A percentile compares a stretch with the other conserved stretches of the same genome.
Evolutionary conservation across 2,329 filamentous ascomycete species (phyloP).

Genomic region (Parastagonospora nodorum): DNA sequence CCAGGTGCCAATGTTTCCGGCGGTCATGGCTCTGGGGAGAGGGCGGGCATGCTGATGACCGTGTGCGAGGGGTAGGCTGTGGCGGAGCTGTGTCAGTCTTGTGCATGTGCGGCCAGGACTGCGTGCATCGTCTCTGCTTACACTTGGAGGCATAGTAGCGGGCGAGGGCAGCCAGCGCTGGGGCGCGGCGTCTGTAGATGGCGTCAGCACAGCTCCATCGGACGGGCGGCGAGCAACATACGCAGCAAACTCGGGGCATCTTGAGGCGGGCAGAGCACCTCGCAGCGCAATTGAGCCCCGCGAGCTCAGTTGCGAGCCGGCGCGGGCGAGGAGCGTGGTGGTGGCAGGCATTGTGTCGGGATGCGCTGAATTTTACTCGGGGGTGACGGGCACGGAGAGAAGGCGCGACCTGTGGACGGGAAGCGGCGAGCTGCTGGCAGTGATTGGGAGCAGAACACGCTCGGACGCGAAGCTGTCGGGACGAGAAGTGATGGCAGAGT

Average conservation of each 20-base stretch:
- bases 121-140: conserved; percentile 45
- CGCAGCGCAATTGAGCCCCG: conserved; percentile 50
- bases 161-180: conserved; percentile 64
- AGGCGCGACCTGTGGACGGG: conserved; percentile 15
- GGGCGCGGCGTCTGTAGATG: conserved; percentile 48
- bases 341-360: conserved; percentile 60
- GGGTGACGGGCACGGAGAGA: conserved; percentile 13
- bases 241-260: conserved; percentile 35
- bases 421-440: conserved; percentile 24
- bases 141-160: conserved; percentile 73
- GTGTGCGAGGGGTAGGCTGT: conserved; percentile 94
- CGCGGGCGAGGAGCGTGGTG: conserved; percentile 52
- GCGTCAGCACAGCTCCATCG: conserved; percentile 30
- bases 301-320: conserved; percentile 51
- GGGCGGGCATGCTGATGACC: conserved; percentile 94
- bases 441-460: conserved; percentile 23
- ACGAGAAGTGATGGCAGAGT: conserved; percentile 26
- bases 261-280: conserved; percentile 51
- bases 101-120: background rate
- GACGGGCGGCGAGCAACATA: conserved; percentile 21
- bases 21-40: conserved; percentile 97
- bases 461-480: conserved; percentile 18
- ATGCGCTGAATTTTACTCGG: conserved; percentile 34
- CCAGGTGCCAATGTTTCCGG: conserved; percentile 95
- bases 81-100: conserved; percentile 37